Percentiles rank a stretch among this genome's conserved stretches.
phyloP scores from a whole-genome alignment of 768 basidiomycete genomes.

The Suillus paluster region DNA sequence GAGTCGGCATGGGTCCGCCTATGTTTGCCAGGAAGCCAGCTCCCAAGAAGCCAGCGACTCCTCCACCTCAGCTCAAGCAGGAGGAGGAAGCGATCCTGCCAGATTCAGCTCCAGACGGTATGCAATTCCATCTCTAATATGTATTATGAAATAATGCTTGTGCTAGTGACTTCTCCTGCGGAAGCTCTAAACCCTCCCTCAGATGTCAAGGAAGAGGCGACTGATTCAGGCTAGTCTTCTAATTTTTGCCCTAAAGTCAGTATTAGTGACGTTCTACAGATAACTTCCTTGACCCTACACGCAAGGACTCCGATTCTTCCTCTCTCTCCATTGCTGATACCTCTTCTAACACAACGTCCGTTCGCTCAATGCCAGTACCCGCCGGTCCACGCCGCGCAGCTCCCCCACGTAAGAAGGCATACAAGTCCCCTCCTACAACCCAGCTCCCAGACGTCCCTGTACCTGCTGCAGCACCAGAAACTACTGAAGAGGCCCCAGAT shows the following conservation, averaged over 20 bases:
- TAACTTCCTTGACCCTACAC: not conserved
- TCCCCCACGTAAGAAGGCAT: constrained; percentile 71
- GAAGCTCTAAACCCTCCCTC: constrained; percentile 10
- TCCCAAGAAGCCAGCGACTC: constrained; percentile 33
- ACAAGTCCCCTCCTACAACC: constrained; percentile 51
- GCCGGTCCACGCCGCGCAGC: constrained; percentile 73
- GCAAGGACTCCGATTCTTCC: constrained; percentile 30
- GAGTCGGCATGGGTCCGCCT: constrained; percentile 80
- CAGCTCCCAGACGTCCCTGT: constrained; percentile 32
- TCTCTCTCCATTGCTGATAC: constrained; percentile 26
- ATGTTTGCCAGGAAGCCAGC: constrained; percentile 63
- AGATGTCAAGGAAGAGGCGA: constrained; percentile 10
- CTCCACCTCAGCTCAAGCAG: constrained; percentile 21
- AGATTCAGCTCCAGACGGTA: constrained; percentile 25
- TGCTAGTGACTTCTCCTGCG: constrained; percentile 18
- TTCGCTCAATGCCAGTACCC: constrained; percentile 73
- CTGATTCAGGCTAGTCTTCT: constrained; percentile 24
- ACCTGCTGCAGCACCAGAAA: constrained; percentile 15
- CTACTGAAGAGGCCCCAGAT: not conserved
- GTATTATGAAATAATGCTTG: not conserved
- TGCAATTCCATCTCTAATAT: not conserved
- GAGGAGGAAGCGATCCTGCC: constrained; percentile 17
- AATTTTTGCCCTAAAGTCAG: not conserved
- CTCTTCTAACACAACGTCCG: constrained; percentile 24
- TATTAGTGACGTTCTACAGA: constrained; percentile 33